These are phyloP conservation scores for Lactarius sanguifluus DNA, from an alignment of 768 basidiomycete species.

Conservation along the genomic window DNA sequence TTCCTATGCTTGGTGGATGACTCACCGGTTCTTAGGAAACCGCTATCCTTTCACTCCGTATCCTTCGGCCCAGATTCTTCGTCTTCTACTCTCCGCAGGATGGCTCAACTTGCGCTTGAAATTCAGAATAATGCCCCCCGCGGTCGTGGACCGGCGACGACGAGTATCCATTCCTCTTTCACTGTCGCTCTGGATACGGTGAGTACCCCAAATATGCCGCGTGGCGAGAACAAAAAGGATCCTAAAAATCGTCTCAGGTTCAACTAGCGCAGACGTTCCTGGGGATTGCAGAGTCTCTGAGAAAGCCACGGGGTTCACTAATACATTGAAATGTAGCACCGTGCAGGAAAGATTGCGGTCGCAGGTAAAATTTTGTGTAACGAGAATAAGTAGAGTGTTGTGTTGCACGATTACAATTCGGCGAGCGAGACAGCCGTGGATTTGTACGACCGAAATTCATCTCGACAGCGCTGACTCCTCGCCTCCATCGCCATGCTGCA, in stretches of 20 bases:
- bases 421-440: too few relatives aligned
- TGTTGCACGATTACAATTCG: too few relatives aligned
- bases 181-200: conserved; percentile 38
- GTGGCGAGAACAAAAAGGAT: neutral
- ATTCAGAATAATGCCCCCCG: conserved; percentile 45
- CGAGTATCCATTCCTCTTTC: conserved; percentile 37
- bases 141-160: conserved; percentile 32
- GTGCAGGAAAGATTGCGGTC: neutral
- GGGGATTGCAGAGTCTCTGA: conserved; percentile 55
- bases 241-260: conserved; percentile 38
- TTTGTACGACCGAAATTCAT: too few relatives aligned
- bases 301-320: conserved; percentile 52
- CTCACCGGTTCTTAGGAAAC: conserved; percentile 41
- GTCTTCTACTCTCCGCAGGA: conserved; percentile 42
- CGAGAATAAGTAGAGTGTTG: neutral
- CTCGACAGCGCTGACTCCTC: too few relatives aligned
- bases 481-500: too few relatives aligned
- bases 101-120: conserved; percentile 53
- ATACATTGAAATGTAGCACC: conserved; percentile 32
- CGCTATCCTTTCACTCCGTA: conserved; percentile 57
- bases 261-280: conserved; percentile 53
- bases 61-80: conserved; percentile 46
- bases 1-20: neutral
- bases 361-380: neutral
- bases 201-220: neutral